phyloP scores from a whole-genome alignment of 1,139 yeast species.

The Candida albicans region DNA sequence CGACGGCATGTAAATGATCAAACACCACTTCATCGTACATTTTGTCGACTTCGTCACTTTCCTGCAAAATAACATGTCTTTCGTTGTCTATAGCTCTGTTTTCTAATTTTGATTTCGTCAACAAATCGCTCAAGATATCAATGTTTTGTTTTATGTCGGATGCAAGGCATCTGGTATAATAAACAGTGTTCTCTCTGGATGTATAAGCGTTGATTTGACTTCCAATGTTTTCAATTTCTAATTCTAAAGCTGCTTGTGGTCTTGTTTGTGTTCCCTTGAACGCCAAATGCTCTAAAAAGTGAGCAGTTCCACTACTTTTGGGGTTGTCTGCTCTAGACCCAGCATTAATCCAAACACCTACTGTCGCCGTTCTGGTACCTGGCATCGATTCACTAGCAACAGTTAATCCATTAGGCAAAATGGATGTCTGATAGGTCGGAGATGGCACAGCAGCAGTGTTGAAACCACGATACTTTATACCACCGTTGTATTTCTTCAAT shows the following conservation, averaged over 20 bases:
- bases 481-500: constrained; percentile 1
- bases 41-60: constrained; percentile 96
- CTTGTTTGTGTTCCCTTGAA: constrained; percentile 89
- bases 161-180: constrained; percentile 85
- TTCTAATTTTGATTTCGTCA: constrained; percentile 83
- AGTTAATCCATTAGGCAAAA: constrained; percentile 71
- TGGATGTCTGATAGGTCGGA: constrained; percentile 28
- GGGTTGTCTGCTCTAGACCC: constrained; percentile 96
- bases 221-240: constrained; percentile 94
- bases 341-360: constrained; percentile 96
- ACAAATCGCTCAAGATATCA: constrained; percentile 84
- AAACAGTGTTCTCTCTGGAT: constrained; percentile 94
- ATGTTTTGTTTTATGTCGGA: constrained; percentile 82
- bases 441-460: constrained; percentile 13
- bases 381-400: constrained; percentile 92
- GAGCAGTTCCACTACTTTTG: constrained; percentile 90
- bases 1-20: constrained; percentile 92
- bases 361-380: constrained; percentile 90
- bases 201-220: constrained; percentile 97
- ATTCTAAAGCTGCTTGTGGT: constrained; percentile 80
- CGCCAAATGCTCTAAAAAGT: constrained; percentile 92
- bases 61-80: constrained; percentile 93
- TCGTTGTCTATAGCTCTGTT: constrained; percentile 88
- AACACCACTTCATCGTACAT: constrained; percentile 98
- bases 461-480: constrained; percentile 6